A percentile compares a stretch with the other conserved stretches of the same genome.
Evolutionary conservation across 2,329 filamentous ascomycete genomes (phyloP).

Genomic region (Nemania sp.): DNA sequence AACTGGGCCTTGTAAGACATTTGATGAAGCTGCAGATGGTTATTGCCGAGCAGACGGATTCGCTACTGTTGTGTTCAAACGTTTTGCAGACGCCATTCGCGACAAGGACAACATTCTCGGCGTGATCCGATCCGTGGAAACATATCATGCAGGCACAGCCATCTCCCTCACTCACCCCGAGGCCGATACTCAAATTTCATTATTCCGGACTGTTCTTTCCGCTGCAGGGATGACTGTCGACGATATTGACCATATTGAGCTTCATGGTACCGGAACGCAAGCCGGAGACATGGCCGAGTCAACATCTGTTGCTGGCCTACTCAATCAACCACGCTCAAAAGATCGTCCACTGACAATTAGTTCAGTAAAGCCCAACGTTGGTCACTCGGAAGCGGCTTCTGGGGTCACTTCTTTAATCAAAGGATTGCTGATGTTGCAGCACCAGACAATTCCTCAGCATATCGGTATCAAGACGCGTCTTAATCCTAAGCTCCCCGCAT

Average conservation of each 20-base stretch:
- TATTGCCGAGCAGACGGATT: conserved; percentile 27
- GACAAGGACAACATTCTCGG: conserved; percentile 49
- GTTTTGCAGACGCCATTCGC: conserved; percentile 26
- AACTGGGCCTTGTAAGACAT: conserved; percentile 28
- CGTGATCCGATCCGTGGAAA: conserved; percentile 62
- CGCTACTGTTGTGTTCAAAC: conserved; percentile 28
- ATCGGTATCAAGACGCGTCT: conserved; percentile 25
- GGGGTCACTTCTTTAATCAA: conserved; percentile 24
- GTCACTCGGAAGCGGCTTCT: conserved; percentile 25
- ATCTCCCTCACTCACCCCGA: conserved; percentile 73
- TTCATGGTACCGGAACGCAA: conserved; percentile 72
- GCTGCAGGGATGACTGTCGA: conserved; percentile 57
- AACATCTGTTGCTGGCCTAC: conserved; percentile 61
- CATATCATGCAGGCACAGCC: conserved; percentile 72
- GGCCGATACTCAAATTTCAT: conserved; percentile 61
- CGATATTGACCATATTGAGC: conserved; percentile 65
- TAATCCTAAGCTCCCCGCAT: conserved; percentile 20
- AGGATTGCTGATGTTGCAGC: conserved; percentile 22
- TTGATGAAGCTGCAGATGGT: conserved; percentile 25
- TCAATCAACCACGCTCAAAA: conserved; percentile 35
- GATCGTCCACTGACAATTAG: conserved; percentile 14
- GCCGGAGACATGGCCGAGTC: conserved; percentile 70
- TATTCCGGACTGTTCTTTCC: conserved; percentile 61
- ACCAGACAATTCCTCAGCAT: conserved; percentile 23
- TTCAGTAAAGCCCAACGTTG: conserved; percentile 26